Conservation (phyloP, 352 stramenopile genomes). For the Pythium angustatum region DNA sequence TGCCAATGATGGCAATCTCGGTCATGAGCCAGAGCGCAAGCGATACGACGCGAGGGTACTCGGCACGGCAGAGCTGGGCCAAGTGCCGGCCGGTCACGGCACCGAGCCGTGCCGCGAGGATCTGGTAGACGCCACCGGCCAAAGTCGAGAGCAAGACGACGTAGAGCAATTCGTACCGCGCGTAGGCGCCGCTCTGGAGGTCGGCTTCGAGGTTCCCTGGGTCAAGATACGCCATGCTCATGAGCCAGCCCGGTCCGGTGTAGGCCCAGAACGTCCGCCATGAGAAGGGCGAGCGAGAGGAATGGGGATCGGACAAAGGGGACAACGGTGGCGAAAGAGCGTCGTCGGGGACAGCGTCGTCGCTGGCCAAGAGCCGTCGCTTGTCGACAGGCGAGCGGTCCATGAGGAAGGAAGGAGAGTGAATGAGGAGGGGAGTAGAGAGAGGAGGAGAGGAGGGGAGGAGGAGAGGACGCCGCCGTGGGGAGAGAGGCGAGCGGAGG, state of each 20-base stretch:
- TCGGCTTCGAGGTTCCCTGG: slow-evolving; percentile 96
- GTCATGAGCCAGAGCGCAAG: slow-evolving; percentile 91
- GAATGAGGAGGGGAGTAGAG: neutral
- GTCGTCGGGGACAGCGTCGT: slow-evolving; percentile 8
- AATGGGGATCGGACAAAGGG: neutral
- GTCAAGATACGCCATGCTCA: slow-evolving; percentile 96
- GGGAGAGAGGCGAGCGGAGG: neutral
- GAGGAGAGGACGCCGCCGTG: neutral
- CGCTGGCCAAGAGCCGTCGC: slow-evolving; percentile 19
- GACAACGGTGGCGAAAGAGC: neutral
- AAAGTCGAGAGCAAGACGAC: slow-evolving; percentile 89
- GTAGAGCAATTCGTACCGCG: slow-evolving; percentile 90
- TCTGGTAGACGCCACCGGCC: slow-evolving; percentile 93
- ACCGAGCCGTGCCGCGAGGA: slow-evolving; percentile 89
- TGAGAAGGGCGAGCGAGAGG: slow-evolving; percentile 34
- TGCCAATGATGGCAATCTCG: slow-evolving; percentile 91
- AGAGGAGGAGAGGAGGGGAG: neutral
- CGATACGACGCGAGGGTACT: slow-evolving; percentile 78
- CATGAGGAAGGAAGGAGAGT: no score
- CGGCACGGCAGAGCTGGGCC: slow-evolving; percentile 79
- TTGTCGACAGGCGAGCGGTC: slow-evolving; percentile 20
- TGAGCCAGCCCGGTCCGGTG: slow-evolving; percentile 84
- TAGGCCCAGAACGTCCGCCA: slow-evolving; percentile 84
- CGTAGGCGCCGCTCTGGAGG: slow-evolving; percentile 91
- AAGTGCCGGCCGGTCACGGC: slow-evolving; percentile 92